Base-by-base conservation (phyloP, 345 rosid species). In the Hibiscus syriacus region DNA sequence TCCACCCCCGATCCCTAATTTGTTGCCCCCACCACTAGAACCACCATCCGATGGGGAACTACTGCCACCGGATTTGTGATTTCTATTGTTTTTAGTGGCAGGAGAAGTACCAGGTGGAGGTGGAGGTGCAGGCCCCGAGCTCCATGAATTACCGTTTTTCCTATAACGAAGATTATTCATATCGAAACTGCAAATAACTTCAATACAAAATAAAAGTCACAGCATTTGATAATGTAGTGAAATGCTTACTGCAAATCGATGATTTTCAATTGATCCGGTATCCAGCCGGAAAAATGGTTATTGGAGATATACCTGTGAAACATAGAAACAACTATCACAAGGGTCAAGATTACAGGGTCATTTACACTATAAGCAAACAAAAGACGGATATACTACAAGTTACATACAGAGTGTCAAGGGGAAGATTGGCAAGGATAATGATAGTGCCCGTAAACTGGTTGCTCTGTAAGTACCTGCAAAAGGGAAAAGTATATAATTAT, bases 101-200 rank as follows among this genome's bases (percentile, higher is more conserved):
- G 96, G 92, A 77, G 97, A 92, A 54, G 96, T 80, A 29, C 97
- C 99, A 25, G 99, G 95, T 52, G 99, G 99, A 43, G 96, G 97
- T 2, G 99, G 99, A 68, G 99, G 99, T 32, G 98, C 97, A 66
- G 96, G 82, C 41, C 96, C 88, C 6, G 90, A 82, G 82, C 54
- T 91, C 77, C 84, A 94, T 32, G 83, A 70, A 81, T 94, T 94
- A 63, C 99, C 99, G 48, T 79, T 93, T 74, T 71, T 87, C 79
- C 99, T 94, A 90, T 73, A 38, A 67, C 48, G 30, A 46, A 71
- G 77, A 79, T 60, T 25, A 48, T 36, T 56, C 73, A 67, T 53
- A 68, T 34, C 59, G n/a, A n/a, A n/a, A n/a, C n/a, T n/a, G n/a
- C n/a, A n/a, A n/a, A n/a, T n/a, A n/a, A n/a, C n/a, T n/a, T n/a